Conservation (phyloP, 2,329 filamentous ascomycete species). For the Oidium heveae region DNA sequence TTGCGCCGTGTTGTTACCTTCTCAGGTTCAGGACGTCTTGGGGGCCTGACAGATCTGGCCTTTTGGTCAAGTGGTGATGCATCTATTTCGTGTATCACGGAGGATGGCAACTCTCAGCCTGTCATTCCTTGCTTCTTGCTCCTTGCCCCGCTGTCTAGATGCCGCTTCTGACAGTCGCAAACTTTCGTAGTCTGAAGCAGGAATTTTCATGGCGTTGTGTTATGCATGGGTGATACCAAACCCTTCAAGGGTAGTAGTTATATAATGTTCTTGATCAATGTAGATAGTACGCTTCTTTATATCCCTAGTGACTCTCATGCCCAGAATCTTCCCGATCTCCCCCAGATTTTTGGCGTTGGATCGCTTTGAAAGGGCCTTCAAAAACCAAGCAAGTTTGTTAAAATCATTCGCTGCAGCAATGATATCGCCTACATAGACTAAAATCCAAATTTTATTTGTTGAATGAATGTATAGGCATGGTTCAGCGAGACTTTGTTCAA, state of each 20-base stretch:
- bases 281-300: neutral
- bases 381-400: neutral
- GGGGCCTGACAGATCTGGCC: too few species aligned
- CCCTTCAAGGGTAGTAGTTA: neutral
- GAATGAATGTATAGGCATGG: neutral
- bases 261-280: neutral
- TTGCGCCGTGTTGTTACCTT: too few species aligned
- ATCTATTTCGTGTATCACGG: too few species aligned
- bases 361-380: neutral
- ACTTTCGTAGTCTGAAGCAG: neutral
- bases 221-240: neutral
- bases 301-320: neutral
- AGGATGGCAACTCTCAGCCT: too few species aligned
- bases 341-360: neutral
- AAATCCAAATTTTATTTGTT: neutral
- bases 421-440: neutral
- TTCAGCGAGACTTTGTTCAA: neutral
- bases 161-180: neutral
- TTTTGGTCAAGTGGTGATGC: too few species aligned
- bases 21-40: too few species aligned
- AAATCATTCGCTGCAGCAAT: neutral
- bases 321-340: neutral
- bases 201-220: neutral
- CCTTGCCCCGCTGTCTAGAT: too few species aligned
- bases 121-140: too few species aligned